Base-by-base conservation (phyloP, 257 asterid species). In the Handroanthus guayacan region DNA sequence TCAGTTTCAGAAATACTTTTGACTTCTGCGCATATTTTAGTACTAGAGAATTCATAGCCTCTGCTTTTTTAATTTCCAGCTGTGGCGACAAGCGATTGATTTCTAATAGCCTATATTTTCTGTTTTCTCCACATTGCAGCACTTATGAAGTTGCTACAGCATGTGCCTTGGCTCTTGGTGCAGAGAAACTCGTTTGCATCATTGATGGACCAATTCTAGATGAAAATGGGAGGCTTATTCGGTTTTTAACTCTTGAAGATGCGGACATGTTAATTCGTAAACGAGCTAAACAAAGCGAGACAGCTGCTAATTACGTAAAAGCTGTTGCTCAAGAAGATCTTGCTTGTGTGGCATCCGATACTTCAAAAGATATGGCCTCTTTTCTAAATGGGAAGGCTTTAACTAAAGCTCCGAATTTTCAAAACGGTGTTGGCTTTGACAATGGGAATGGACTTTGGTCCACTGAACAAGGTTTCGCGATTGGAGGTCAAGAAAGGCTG, bases 91-190 rank as follows among this genome's bases (percentile, higher is more conserved):
- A 34, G 44, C 31, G 0, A 37, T 76, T 37, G n/a, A 36, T 55
- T 14, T 69, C 47, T 44, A 25, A 31, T 20, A 50, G 34, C 74
- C 31, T 66, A 31, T 66, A 47, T 11, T 72, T 62, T 66, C 14
- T 45, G 51, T 20, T 57, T 25, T 67, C 51, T 75, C 69, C 79
- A 44, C 76, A 68, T 81, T 86, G 86, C 90, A 95, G 99, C 90
- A 91, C 98, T 39, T 95, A 93, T 73, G 99, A 95, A 87, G 97
- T 95, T 47, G 99, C 99, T 56, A 93, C 99, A 45, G 99, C 99
- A 71, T 93, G 98, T 71, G 97, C 98, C 44, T 79, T 91, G 85
- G 97, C 99, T 68, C 93, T 95, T 67, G 96, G 92, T 76, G 97
- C 98, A 3, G 98, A 95, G 85, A 95, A 95, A 84, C 92, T 95